Percentiles rank a stretch among this genome's conserved stretches.
Evolutionary conservation across 1,139 yeast species (phyloP).

Genomic region (Protomyces macrosporus): DNA sequence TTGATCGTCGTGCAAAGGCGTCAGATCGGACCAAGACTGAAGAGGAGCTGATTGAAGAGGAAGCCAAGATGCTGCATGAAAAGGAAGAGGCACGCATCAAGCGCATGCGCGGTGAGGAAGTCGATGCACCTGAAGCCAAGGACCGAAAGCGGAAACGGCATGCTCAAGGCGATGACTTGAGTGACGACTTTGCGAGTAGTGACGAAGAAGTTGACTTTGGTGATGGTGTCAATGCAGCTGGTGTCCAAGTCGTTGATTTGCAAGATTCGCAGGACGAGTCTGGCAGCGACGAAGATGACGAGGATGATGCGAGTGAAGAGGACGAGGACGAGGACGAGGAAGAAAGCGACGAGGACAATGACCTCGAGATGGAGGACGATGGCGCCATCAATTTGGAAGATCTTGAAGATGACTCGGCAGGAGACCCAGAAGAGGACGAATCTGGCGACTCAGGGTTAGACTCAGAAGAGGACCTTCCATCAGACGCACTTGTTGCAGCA

Average conservation of each 20-base stretch:
- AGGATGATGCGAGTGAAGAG: slow-evolving; percentile 30
- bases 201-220: slow-evolving; percentile 23
- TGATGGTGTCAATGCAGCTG: slow-evolving; percentile 18
- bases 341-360: not conserved
- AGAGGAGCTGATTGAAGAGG: slow-evolving; percentile 65
- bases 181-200: slow-evolving; percentile 43
- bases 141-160: slow-evolving; percentile 4
- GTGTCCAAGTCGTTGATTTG: slow-evolving; percentile 6
- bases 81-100: slow-evolving; percentile 70
- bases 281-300: slow-evolving; percentile 29
- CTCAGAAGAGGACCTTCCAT: slow-evolving; percentile 17
- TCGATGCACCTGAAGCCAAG: slow-evolving; percentile 60
- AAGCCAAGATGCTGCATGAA: slow-evolving; percentile 60
- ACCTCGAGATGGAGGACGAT: not conserved
- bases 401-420: slow-evolving; percentile 38
- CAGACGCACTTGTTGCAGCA: slow-evolving; percentile 7
- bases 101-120: slow-evolving; percentile 80
- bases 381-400: slow-evolving; percentile 24
- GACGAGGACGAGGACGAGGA: slow-evolving; percentile 32
- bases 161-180: slow-evolving; percentile 36
- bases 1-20: slow-evolving; percentile 89
- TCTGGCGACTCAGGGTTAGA: not conserved
- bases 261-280: slow-evolving; percentile 25
- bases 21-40: slow-evolving; percentile 91
- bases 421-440: slow-evolving; percentile 32